Percentiles rank a stretch among this genome's conserved stretches.
phyloP scores from a whole-genome alignment of 331 rosid species.

The Erythrophleum ivorense region DNA sequence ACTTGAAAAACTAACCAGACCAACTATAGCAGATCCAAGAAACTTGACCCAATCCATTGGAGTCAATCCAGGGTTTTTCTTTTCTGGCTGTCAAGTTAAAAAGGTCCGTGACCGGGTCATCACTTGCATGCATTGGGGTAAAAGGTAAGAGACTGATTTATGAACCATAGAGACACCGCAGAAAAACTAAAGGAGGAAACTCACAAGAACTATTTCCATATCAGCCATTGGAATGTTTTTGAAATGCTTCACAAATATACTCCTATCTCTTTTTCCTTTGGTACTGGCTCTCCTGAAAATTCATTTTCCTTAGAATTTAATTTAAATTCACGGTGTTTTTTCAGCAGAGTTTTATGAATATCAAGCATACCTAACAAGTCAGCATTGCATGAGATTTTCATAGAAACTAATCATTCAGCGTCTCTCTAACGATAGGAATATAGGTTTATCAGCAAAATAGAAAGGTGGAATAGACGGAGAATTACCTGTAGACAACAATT shows the following conservation, averaged over 20 bases:
- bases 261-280: slow-evolving; percentile 62
- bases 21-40: slow-evolving; percentile 86
- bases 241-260: slow-evolving; percentile 93
- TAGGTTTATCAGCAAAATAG: background rate
- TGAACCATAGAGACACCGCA: background rate
- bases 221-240: slow-evolving; percentile 97
- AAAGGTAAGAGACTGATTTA: slow-evolving; percentile 24
- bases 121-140: slow-evolving; percentile 25
- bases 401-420: background rate
- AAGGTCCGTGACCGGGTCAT: slow-evolving; percentile 39
- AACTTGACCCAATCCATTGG: slow-evolving; percentile 99
- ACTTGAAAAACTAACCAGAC: slow-evolving; percentile 70
- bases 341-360: background rate
- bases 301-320: slow-evolving; percentile 48
- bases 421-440: background rate
- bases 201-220: slow-evolving; percentile 97
- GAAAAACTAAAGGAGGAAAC: slow-evolving; percentile 45
- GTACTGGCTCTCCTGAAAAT: slow-evolving; percentile 69
- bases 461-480: slow-evolving; percentile 22
- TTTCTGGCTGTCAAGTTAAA: slow-evolving; percentile 80
- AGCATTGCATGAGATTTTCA: slow-evolving; percentile 9
- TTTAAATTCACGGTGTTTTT: slow-evolving; percentile 23
- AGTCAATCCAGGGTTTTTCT: slow-evolving; percentile 95
- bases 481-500: slow-evolving; percentile 89
- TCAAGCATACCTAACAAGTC: background rate